These are phyloP conservation scores for Cucumis melo DNA, from an alignment of 306 rosid species.

Conservation along the genomic window DNA sequence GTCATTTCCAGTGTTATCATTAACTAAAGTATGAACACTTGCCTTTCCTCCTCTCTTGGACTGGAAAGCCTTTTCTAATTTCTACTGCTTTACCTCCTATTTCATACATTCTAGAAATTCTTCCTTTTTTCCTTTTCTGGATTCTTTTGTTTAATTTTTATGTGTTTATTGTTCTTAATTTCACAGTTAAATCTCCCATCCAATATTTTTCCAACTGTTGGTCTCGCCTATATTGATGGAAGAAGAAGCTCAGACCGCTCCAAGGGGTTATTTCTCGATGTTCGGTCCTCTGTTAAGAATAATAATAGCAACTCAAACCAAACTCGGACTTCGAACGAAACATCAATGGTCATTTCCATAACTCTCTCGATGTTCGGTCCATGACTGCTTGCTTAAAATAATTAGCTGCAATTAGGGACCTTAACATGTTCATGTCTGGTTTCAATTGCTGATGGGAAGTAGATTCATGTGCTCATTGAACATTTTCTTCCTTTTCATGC, in stretches of 20 bases:
- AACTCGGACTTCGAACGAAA: slow-evolving; percentile 31
- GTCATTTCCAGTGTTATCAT: slow-evolving; percentile 61
- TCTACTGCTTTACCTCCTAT: slow-evolving; percentile 1
- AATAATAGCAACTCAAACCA: slow-evolving; percentile 14
- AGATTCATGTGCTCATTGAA: background rate
- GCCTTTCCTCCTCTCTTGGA: background rate
- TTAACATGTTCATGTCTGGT: background rate
- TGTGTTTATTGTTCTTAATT: background rate
- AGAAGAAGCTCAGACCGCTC: slow-evolving; percentile 21
- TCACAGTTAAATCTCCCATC: slow-evolving; percentile 69
- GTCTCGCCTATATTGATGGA: slow-evolving; percentile 31
- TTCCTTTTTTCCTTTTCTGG: background rate
- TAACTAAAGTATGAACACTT: slow-evolving; percentile 46
- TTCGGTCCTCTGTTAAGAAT: slow-evolving; percentile 23
- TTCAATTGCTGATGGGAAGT: background rate
- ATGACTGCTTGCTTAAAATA: background rate
- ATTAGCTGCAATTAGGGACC: background rate
- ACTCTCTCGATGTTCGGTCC: too few relatives aligned
- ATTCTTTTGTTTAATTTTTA: background rate
- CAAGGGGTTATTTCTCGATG: slow-evolving; percentile 3
- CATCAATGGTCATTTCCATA: slow-evolving; percentile 36
- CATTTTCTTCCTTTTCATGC: background rate
- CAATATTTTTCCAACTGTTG: slow-evolving; percentile 45
- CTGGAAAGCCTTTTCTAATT: background rate
- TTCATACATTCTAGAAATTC: background rate